phyloP scores from a whole-genome alignment of 2,329 filamentous ascomycete species.

The Mycosphaerella arachidis region DNA sequence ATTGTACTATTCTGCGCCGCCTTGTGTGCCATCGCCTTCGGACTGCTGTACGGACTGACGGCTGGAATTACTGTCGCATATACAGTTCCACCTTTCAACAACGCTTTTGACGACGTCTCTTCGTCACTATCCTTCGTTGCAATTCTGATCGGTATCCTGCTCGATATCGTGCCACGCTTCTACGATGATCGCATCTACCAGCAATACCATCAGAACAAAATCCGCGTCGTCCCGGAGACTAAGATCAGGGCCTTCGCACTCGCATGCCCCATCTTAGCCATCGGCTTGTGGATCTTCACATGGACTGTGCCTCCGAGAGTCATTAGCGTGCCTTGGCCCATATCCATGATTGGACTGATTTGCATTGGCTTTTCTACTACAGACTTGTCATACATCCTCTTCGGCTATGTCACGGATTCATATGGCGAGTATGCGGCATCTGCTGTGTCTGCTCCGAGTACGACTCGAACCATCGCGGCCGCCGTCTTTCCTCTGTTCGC shows the following conservation, averaged over 20 bases:
- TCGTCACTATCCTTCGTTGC: slow-evolving; percentile 42
- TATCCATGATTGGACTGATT: slow-evolving; percentile 18
- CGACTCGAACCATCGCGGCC: slow-evolving; percentile 51
- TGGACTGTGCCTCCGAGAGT: slow-evolving; percentile 23
- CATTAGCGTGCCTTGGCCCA: slow-evolving; percentile 17
- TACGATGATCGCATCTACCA: slow-evolving; percentile 16
- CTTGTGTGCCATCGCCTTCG: slow-evolving; percentile 19
- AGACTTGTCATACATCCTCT: slow-evolving; percentile 22
- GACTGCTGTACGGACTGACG: slow-evolving; percentile 20
- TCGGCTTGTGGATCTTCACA: slow-evolving; percentile 28
- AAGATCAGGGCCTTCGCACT: slow-evolving; percentile 23
- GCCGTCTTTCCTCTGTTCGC: slow-evolving; percentile 55
- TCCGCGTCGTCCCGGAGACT: slow-evolving; percentile 46
- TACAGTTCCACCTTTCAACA: slow-evolving; percentile 21
- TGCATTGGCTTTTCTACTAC: slow-evolving; percentile 23
- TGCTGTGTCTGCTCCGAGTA: slow-evolving; percentile 59
- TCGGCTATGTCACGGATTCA: slow-evolving; percentile 60
- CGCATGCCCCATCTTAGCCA: slow-evolving; percentile 10
- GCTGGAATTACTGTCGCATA: slow-evolving; percentile 21
- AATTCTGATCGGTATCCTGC: slow-evolving; percentile 37
- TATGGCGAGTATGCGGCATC: slow-evolving; percentile 57
- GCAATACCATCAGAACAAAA: slow-evolving; percentile 22
- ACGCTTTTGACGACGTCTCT: slow-evolving; percentile 34
- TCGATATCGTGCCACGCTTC: slow-evolving; percentile 23
- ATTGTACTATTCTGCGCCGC: slow-evolving; percentile 43